These are phyloP conservation scores for Metschnikowia cerradonensis DNA, from an alignment of 805 yeast genomes.

Conservation along the genomic window DNA sequence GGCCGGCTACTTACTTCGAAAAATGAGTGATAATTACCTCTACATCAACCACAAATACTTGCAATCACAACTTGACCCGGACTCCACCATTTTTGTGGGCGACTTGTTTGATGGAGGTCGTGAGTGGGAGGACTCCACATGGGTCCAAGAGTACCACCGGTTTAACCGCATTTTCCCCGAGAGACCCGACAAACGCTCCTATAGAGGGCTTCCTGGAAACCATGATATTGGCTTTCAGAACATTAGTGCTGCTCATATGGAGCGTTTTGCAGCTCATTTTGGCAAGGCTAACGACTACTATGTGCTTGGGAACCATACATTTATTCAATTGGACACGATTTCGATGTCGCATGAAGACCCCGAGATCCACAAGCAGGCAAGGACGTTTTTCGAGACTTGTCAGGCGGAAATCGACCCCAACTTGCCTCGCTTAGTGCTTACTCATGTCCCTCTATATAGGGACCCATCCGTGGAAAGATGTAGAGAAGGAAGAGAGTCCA, in stretches of 20 bases:
- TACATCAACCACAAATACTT: conserved; percentile 66
- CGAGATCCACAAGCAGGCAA: conserved; percentile 47
- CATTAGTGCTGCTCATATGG: conserved; percentile 50
- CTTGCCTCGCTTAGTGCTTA: conserved; percentile 62
- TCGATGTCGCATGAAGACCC: conserved; percentile 60
- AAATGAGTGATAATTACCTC: conserved; percentile 73
- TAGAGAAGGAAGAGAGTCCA: conserved; percentile 73
- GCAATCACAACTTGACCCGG: conserved; percentile 62
- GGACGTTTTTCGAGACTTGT: conserved; percentile 44
- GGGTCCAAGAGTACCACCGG: conserved; percentile 69
- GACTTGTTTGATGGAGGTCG: conserved; percentile 96
- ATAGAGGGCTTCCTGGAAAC: conserved; percentile 69
- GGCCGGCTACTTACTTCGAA: conserved; percentile 52
- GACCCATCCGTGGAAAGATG: conserved; percentile 60
- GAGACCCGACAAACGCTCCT: conserved; percentile 39
- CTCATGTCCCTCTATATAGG: conserved; percentile 87
- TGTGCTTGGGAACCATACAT: conserved; percentile 66
- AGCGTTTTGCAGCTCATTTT: conserved; percentile 66
- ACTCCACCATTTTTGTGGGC: conserved; percentile 76
- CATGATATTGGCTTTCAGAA: conserved; percentile 96
- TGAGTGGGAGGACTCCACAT: conserved; percentile 65
- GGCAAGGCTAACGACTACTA: conserved; percentile 62
- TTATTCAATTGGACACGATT: conserved; percentile 75
- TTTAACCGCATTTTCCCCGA: conserved; percentile 65
- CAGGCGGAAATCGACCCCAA: conserved; percentile 23